These are phyloP conservation scores for Lasiodiplodia hormozganensis DNA, from an alignment of 2,329 filamentous ascomycete genomes.

Conservation along the genomic window DNA sequence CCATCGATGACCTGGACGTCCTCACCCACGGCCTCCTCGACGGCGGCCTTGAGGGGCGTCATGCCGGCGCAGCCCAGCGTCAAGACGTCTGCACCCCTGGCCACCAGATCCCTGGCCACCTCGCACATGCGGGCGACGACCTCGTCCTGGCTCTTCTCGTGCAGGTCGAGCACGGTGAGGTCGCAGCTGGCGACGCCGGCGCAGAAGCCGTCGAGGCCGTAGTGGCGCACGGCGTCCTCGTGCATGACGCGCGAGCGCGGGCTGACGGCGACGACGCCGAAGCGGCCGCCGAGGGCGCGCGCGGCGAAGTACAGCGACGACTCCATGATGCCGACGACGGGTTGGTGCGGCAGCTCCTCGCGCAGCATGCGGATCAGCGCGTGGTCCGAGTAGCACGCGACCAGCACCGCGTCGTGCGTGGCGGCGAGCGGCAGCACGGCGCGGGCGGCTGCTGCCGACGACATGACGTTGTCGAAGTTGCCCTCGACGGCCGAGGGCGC, in stretches of 20 bases:
- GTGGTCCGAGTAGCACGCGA: constrained; percentile 59
- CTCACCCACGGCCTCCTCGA: constrained; percentile 55
- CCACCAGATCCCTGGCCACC: constrained; percentile 50
- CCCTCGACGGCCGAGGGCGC: constrained; percentile 61
- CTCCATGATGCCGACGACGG: constrained; percentile 60
- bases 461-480: constrained; percentile 58
- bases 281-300: constrained; percentile 55
- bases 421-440: constrained; percentile 53
- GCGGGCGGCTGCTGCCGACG: constrained; percentile 56
- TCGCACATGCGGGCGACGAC: constrained; percentile 49
- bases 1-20: constrained; percentile 60
- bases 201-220: constrained; percentile 52
- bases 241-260: constrained; percentile 50
- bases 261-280: constrained; percentile 55
- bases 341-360: constrained; percentile 52
- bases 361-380: constrained; percentile 55
- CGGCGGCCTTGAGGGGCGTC: constrained; percentile 54
- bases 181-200: constrained; percentile 52
- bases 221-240: constrained; percentile 49
- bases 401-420: constrained; percentile 55
- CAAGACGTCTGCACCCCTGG: constrained; percentile 52
- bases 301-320: constrained; percentile 56
- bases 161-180: constrained; percentile 55
- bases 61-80: constrained; percentile 59
- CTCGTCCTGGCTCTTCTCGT: constrained; percentile 47